Conservation (phyloP, 164 flowering plant genomes). For the Euptelea pleiosperma region DNA sequence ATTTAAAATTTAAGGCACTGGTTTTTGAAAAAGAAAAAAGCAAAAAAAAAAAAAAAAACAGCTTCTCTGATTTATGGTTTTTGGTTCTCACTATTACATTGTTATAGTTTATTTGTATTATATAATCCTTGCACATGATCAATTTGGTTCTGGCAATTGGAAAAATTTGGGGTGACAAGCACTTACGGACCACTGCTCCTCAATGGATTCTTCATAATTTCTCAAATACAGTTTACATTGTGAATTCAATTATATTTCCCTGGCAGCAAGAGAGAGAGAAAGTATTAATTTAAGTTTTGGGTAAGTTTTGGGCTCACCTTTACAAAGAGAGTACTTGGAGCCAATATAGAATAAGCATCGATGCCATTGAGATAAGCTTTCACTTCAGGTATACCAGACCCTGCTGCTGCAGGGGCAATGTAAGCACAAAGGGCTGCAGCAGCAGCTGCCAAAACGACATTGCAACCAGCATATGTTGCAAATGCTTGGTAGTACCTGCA, state of each 20-base stretch:
- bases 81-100: no score
- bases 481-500: constrained; percentile 73
- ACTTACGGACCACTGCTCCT: no score
- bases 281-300: no score
- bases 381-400: constrained; percentile 91
- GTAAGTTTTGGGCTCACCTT: constrained; percentile 58
- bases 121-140: no score
- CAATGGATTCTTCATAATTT: not conserved
- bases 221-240: not conserved
- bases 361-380: constrained; percentile 94
- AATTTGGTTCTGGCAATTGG: not conserved
- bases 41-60: no score
- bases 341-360: constrained; percentile 82
- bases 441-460: constrained; percentile 50
- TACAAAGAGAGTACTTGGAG: constrained; percentile 86
- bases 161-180: not conserved
- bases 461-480: constrained; percentile 51
- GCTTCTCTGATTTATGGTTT: no score
- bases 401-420: constrained; percentile 95
- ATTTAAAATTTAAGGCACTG: no score
- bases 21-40: no score
- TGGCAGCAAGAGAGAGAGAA: not conserved
- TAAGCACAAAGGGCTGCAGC: constrained; percentile 76
- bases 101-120: no score
- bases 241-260: not conserved